Evolutionary conservation across 2,329 filamentous ascomycete species (phyloP).

Genomic region (Hypocrella siamensis): DNA sequence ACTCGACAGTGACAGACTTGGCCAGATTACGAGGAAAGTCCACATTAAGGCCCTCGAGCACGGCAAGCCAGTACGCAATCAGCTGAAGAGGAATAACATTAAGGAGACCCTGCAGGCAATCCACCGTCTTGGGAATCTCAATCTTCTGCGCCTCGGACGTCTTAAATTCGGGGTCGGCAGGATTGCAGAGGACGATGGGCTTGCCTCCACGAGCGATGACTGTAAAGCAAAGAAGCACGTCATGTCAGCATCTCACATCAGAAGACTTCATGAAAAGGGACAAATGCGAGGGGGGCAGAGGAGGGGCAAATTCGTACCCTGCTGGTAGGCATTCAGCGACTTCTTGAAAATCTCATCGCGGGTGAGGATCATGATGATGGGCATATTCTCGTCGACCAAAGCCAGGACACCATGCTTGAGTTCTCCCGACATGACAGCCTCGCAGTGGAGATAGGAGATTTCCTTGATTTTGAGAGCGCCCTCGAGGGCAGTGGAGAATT

Average conservation of each 20-base stretch:
- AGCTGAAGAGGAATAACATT: slow-evolving; percentile 97
- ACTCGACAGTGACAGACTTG: slow-evolving; percentile 98
- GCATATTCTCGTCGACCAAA: slow-evolving; percentile 92
- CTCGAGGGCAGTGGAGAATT: slow-evolving; percentile 94
- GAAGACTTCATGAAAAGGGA: neutral
- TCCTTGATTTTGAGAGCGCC: slow-evolving; percentile 99
- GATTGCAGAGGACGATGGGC: slow-evolving; percentile 97
- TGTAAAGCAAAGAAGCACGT: slow-evolving; percentile 14
- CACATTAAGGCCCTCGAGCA: slow-evolving; percentile 89
- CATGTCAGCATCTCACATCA: slow-evolving; percentile 6
- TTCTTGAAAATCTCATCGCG: slow-evolving; percentile 94
- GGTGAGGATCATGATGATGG: slow-evolving; percentile 99
- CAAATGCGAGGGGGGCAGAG: neutral
- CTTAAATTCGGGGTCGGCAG: slow-evolving; percentile 76
- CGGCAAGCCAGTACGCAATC: slow-evolving; percentile 97
- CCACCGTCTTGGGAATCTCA: slow-evolving; percentile 89
- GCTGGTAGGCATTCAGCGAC: slow-evolving; percentile 98
- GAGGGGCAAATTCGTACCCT: slow-evolving; percentile 41
- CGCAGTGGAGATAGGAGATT: slow-evolving; percentile 98
- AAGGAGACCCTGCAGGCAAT: slow-evolving; percentile 87
- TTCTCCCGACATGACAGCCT: slow-evolving; percentile 99
- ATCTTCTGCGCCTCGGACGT: slow-evolving; percentile 86
- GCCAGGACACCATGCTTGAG: slow-evolving; percentile 97
- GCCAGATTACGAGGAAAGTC: slow-evolving; percentile 98
- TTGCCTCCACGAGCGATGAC: slow-evolving; percentile 92